Conservation (phyloP, 805 yeast genomes). For the Kurtzmaniella cleridarum region DNA sequence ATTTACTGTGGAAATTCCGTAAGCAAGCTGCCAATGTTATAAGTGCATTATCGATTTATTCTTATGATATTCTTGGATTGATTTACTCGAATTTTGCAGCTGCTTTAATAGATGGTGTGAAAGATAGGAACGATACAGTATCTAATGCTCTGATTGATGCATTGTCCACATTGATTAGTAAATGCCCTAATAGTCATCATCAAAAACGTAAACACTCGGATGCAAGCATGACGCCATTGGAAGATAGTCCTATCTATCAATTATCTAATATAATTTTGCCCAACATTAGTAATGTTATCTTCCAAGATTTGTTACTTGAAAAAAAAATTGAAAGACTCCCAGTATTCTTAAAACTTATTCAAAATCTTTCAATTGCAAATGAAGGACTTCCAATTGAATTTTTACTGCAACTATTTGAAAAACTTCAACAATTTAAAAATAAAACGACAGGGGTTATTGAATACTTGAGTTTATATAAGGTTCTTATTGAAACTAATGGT, state of each 20-base stretch:
- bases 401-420: slow-evolving; percentile 12
- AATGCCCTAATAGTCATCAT: not conserved
- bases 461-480: slow-evolving; percentile 21
- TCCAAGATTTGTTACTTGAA: slow-evolving; percentile 16
- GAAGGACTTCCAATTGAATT: slow-evolving; percentile 12
- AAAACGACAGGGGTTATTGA: slow-evolving; percentile 20
- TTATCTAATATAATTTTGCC: slow-evolving; percentile 13
- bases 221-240: slow-evolving; percentile 29
- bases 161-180: slow-evolving; percentile 8
- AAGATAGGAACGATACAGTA: slow-evolving; percentile 46
- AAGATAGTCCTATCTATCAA: slow-evolving; percentile 15
- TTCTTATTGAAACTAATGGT: slow-evolving; percentile 14
- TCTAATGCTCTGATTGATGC: slow-evolving; percentile 38
- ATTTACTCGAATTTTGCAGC: slow-evolving; percentile 17
- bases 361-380: slow-evolving; percentile 17
- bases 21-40: slow-evolving; percentile 43
- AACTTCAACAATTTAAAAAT: slow-evolving; percentile 13
- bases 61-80: not conserved
- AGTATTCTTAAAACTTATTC: slow-evolving; percentile 21
- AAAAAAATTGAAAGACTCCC: slow-evolving; percentile 18
- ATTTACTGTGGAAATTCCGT: slow-evolving; percentile 58
- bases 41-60: slow-evolving; percentile 17
- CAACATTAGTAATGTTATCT: slow-evolving; percentile 20
- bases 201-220: slow-evolving; percentile 23
- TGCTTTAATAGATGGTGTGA: slow-evolving; percentile 26